phyloP scores from a whole-genome alignment of 495 filamentous ascomycete species.

The Aspergillus steynii region DNA sequence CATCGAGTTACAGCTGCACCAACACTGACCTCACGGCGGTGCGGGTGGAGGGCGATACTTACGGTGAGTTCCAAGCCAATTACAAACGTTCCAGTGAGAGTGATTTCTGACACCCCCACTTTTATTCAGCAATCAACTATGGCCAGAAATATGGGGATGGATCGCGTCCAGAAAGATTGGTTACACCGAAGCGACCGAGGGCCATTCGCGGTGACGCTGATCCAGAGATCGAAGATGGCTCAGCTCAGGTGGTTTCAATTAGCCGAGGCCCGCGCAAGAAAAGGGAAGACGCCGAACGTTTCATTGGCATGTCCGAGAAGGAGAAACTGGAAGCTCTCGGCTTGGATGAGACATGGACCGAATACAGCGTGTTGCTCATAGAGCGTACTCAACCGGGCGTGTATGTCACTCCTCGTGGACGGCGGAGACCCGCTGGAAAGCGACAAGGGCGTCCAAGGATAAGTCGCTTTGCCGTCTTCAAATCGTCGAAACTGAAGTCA shows the following conservation, averaged over 20 bases:
- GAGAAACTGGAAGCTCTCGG: conserved; percentile 44
- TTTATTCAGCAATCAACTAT: conserved; percentile 11
- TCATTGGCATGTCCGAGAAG: conserved; percentile 32
- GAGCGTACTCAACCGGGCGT: conserved; percentile 47
- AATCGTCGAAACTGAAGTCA: conserved; percentile 36
- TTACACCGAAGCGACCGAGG: background rate
- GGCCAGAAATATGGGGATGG: background rate
- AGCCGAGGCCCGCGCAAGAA: conserved; percentile 7
- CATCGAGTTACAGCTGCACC: conserved; percentile 32
- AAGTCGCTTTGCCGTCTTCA: conserved; percentile 54
- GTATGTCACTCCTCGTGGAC: conserved; percentile 52
- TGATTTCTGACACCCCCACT: background rate
- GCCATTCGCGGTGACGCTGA: background rate
- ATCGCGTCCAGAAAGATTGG: background rate
- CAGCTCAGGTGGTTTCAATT: background rate
- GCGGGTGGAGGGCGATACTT: conserved; percentile 29
- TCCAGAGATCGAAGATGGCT: conserved; percentile 4
- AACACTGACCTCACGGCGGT: conserved; percentile 34
- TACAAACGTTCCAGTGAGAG: background rate
- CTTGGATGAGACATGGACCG: conserved; percentile 45
- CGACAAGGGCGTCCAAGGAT: conserved; percentile 50
- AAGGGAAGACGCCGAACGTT: conserved; percentile 23
- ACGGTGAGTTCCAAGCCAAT: conserved; percentile 23
- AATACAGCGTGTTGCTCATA: conserved; percentile 42
- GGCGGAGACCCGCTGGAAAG: conserved; percentile 42